Conservation (phyloP, 83 land plant genomes). For the Picea abies region DNA sequence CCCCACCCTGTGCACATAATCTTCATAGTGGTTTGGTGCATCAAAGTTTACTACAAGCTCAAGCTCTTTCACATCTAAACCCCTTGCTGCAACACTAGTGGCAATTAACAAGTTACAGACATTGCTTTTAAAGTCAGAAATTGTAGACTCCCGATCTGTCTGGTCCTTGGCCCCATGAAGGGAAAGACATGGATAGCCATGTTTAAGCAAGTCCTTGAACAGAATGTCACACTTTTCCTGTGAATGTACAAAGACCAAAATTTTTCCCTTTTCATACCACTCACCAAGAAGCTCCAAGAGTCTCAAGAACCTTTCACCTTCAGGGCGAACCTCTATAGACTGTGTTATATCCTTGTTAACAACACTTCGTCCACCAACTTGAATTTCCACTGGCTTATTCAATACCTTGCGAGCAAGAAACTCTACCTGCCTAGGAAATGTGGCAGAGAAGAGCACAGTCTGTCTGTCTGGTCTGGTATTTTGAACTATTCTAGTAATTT, state of each 20-base stretch:
- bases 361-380: constrained; percentile 97
- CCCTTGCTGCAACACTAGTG: constrained; percentile 93
- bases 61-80: constrained; percentile 96
- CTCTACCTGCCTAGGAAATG: constrained; percentile 97
- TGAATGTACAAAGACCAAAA: constrained; percentile 89
- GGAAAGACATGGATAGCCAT: constrained; percentile 97
- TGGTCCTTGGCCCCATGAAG: constrained; percentile 98
- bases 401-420: constrained; percentile 85
- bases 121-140: constrained; percentile 87
- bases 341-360: constrained; percentile 97
- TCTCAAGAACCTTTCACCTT: constrained; percentile 77
- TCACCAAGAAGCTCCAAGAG: constrained; percentile 92
- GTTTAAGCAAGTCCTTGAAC: constrained; percentile 81
- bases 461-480: constrained; percentile 92
- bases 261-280: constrained; percentile 97
- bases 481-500: constrained; percentile 91
- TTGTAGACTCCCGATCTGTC: constrained; percentile 93
- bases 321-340: constrained; percentile 85
- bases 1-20: constrained; percentile 97
- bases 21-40: constrained; percentile 95
- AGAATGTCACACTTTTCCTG: constrained; percentile 94
- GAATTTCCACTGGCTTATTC: constrained; percentile 89
- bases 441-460: constrained; percentile 96
- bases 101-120: constrained; percentile 94
- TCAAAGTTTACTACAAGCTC: constrained; percentile 94